Evolutionary conservation across 805 yeast species (phyloP), one percentile per base, ranked within the genome.

Genomic region (Henningerozyma blattae): DNA sequence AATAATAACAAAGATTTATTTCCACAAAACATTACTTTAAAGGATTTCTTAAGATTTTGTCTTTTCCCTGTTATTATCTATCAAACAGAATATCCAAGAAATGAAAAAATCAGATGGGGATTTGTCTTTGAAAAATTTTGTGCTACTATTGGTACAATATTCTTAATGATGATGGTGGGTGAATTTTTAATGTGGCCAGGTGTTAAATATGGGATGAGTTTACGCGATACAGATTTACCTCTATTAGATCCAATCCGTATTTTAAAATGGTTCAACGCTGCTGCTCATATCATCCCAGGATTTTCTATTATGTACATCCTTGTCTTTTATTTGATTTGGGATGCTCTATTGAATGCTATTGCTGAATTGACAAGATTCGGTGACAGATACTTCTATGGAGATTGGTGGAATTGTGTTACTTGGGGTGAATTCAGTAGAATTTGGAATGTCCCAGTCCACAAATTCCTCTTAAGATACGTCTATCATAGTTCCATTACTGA

Each of bases 381-480:
- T 3, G 95, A 87, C 53, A 70, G 97, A 29, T 80, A 79, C 42
- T 87, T 87, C 56, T 87, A 89, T 50, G 86, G 91, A 2, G 80
- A 83, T 27, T 89, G 96, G 96, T 87, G 97, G 97, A 83, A 86
- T 46, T 80, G 89, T 38, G 72, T 77, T 15, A 79, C 83, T 28
- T 87, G 95, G 95, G 82, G 81, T 36, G 85, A 86, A 50, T 87
- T 81, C 54, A 78, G 95, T 7, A 67, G 95, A 42, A 73, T 79
- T 41, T 89, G 97, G 97, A 87, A 87, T 52, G 69, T 70, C 7
- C 95, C 95, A 0, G 96, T 87, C 19, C 95, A 87, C 55, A 70
- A 73, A 47, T 87, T 89, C 45, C 59, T 87, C 37, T 62, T 85
- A 27, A 68, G 96, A 40, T 97, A 89, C 52, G 96, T 89, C 3